phyloP scores from a whole-genome alignment of 1,139 yeast species.

The Insectozyma bohioensis region DNA sequence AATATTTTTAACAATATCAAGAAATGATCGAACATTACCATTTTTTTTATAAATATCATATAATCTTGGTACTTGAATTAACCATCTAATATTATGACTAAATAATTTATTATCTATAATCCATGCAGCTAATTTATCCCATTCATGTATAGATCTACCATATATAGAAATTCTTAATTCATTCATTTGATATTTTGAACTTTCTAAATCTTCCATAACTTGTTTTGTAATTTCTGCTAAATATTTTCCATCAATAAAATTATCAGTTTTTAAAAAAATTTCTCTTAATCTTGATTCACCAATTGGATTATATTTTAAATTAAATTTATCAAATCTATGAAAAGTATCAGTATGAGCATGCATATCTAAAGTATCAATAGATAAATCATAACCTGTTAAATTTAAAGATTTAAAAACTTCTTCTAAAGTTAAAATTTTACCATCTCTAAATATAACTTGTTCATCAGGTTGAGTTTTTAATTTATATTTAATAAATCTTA shows the following conservation, averaged over 20 bases:
- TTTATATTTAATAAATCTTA: constrained; percentile 92
- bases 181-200: constrained; percentile 94
- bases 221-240: constrained; percentile 92
- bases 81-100: constrained; percentile 95
- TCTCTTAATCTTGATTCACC: constrained; percentile 97
- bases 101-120: constrained; percentile 87
- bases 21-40: constrained; percentile 68
- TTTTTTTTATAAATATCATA: constrained; percentile 85
- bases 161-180: constrained; percentile 94
- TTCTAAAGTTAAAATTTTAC: constrained; percentile 77
- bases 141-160: constrained; percentile 85
- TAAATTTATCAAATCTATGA: constrained; percentile 97
- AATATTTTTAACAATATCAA: constrained; percentile 72
- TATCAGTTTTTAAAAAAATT: constrained; percentile 92
- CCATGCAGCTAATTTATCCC: constrained; percentile 97
- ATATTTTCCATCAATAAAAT: constrained; percentile 83
- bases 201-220: constrained; percentile 89
- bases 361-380: constrained; percentile 97
- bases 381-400: constrained; percentile 88
- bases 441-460: constrained; percentile 91
- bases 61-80: constrained; percentile 90
- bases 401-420: constrained; percentile 90
- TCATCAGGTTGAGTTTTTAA: constrained; percentile 66
- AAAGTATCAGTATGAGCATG: constrained; percentile 98
- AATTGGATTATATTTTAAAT: constrained; percentile 94